These are phyloP conservation scores for Suhomyces coccinellae DNA, from an alignment of 1,139 yeast species.

Conservation along the genomic window DNA sequence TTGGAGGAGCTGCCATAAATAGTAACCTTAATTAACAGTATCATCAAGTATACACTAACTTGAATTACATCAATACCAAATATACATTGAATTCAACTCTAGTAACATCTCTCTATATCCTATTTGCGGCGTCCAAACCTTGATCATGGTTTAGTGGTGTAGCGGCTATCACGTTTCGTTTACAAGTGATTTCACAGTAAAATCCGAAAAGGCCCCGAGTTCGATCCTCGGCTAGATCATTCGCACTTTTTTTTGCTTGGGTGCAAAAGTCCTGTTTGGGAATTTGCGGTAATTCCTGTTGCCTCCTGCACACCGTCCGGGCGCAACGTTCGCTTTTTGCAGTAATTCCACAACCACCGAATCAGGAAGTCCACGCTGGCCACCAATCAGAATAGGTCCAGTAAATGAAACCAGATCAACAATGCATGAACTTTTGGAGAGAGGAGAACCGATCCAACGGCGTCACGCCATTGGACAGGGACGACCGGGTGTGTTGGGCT, in stretches of 20 bases:
- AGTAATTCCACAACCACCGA: conserved; percentile 7
- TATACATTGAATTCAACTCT: no score
- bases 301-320: not conserved
- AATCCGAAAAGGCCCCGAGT: conserved; percentile 28
- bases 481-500: no score
- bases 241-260: conserved; percentile 8
- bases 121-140: not conserved
- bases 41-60: no score
- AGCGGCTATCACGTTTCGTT: conserved; percentile 29
- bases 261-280: not conserved
- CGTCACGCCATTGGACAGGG: no score
- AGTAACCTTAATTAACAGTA: no score
- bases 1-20: no score
- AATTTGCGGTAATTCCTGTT: conserved; percentile 9
- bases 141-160: conserved; percentile 18
- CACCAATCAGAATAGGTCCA: not conserved
- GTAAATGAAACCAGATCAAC: not conserved
- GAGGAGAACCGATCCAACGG: no score
- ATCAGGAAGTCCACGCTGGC: not conserved
- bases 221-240: conserved; percentile 26
- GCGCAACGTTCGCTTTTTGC: conserved; percentile 6
- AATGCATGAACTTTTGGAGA: no score
- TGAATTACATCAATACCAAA: no score
- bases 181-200: conserved; percentile 22
- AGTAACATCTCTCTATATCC: not conserved